A percentile compares a stretch with the other conserved stretches of the same genome.
These are phyloP conservation scores for Simmondsia chinensis DNA, from an alignment of 148 eudicot genomes.

Conservation along the genomic window DNA sequence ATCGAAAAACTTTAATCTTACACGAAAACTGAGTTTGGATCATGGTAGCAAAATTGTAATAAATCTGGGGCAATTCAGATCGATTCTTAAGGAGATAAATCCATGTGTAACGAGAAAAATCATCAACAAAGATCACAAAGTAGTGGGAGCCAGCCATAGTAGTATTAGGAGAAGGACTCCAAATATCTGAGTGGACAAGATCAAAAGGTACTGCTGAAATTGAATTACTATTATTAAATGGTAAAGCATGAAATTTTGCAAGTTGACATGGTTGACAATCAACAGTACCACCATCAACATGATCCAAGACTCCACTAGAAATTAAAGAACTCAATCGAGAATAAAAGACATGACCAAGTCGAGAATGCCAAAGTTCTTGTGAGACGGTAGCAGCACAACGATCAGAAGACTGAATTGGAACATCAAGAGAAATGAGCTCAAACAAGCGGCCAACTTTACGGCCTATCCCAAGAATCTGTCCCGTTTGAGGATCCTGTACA, in stretches of 20 bases:
- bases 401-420: not conserved
- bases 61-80: not conserved
- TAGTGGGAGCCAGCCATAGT: not conserved
- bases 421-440: not conserved
- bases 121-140: conserved; percentile 1
- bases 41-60: too few species aligned
- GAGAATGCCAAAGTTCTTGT: not conserved
- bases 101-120: not conserved
- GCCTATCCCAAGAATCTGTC: conserved; percentile 1
- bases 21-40: not conserved
- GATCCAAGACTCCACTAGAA: not conserved
- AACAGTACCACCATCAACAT: not conserved
- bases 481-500: not conserved
- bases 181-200: not conserved
- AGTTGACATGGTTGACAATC: not conserved
- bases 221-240: not conserved
- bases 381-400: not conserved
- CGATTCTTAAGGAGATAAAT: not conserved
- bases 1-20: not conserved
- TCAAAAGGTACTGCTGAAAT: conserved; percentile 1
- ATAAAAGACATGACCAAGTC: not conserved
- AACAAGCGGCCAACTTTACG: not conserved
- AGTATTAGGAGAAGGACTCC: not conserved
- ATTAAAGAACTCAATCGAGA: not conserved
- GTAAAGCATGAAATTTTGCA: not conserved